Evolutionary conservation across 148 eudicot genomes (phyloP).

Genomic region (Cornus kousa): DNA sequence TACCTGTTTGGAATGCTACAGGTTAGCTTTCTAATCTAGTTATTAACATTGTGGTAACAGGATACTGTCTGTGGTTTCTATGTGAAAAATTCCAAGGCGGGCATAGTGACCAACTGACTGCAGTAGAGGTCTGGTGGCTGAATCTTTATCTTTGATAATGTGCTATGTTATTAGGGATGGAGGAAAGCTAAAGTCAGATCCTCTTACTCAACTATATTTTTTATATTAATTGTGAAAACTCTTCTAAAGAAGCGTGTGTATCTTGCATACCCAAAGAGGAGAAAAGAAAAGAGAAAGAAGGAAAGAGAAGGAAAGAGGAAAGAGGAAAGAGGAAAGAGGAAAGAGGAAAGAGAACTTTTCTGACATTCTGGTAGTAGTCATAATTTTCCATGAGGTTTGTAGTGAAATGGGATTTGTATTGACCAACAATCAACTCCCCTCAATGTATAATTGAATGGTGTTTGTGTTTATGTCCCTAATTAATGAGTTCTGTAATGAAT

Average conservation of each 20-base stretch:
- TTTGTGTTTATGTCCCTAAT: neutral
- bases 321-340: too few relatives aligned
- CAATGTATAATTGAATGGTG: neutral
- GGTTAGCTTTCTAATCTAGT: conserved; percentile 34
- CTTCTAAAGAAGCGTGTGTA: too few relatives aligned
- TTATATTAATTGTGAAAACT: too few relatives aligned
- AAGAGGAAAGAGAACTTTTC: neutral
- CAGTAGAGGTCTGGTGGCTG: neutral
- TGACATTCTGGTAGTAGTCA: neutral
- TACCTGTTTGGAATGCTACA: conserved; percentile 98
- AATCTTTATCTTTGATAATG: neutral
- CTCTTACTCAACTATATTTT: neutral
- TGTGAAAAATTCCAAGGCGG: neutral
- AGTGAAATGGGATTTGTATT: neutral
- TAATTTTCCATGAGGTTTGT: neutral
- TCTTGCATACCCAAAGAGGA: too few relatives aligned
- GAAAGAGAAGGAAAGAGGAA: too few relatives aligned
- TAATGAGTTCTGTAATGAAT: too few relatives aligned
- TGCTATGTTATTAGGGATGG: neutral
- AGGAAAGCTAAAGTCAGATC: neutral
- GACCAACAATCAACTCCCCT: neutral
- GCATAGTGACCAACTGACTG: neutral
- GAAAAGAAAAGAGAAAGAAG: too few relatives aligned
- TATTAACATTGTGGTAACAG: neutral
- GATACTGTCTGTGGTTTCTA: neutral